Evolutionary conservation across 345 rosid species (phyloP).

Genomic region (Turritis glabra): DNA sequence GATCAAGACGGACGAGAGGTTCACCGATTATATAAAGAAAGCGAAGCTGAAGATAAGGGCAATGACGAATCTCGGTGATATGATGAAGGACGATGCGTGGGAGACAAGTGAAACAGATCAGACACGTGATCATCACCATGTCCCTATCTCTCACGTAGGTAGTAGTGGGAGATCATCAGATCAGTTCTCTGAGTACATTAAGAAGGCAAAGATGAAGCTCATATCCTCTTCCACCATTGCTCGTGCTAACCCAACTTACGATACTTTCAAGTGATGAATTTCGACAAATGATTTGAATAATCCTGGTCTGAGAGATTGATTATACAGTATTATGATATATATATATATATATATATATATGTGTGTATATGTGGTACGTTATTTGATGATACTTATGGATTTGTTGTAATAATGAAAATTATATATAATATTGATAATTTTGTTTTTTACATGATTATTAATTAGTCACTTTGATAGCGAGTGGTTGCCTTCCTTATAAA

Average conservation of each 20-base stretch:
- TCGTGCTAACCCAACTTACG: conserved; percentile 13
- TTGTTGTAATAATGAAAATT: too few species aligned
- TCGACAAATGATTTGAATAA: not conserved
- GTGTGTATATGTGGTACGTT: too few species aligned
- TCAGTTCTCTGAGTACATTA: conserved; percentile 35
- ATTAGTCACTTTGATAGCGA: too few species aligned
- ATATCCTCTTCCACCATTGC: conserved; percentile 32
- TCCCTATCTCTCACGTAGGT: conserved; percentile 28
- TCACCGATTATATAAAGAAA: conserved; percentile 35
- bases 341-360: too few species aligned
- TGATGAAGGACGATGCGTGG: conserved; percentile 16
- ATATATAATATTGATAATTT: too few species aligned
- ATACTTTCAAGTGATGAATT: conserved; percentile 23
- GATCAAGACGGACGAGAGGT: conserved; percentile 36
- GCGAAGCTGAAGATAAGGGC: conserved; percentile 40
- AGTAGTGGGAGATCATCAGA: conserved; percentile 29
- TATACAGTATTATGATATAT: not conserved
- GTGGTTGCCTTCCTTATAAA: too few species aligned
- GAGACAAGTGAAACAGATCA: conserved; percentile 24
- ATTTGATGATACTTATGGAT: too few species aligned
- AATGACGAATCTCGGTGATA: conserved; percentile 35
- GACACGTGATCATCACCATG: conserved; percentile 27
- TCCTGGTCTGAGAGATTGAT: not conserved
- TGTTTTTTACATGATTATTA: too few species aligned
- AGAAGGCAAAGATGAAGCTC: conserved; percentile 36